Conservation (phyloP, 2,329 filamentous ascomycete species). For the Hymenoscyphus fraxineus region DNA sequence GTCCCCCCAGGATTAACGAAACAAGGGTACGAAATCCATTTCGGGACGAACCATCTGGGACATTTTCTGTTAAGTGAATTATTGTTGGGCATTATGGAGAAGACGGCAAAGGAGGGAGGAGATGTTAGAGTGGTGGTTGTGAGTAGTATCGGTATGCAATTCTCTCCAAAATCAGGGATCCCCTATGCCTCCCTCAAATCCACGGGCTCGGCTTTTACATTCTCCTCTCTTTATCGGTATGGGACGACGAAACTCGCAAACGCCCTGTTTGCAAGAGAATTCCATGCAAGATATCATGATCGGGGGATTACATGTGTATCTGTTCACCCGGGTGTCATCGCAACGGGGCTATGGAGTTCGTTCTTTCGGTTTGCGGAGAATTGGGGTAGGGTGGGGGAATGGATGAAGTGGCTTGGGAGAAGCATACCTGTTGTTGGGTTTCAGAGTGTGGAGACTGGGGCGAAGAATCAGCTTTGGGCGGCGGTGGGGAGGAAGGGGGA, state of each 20-base stretch:
- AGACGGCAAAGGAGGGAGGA: conserved; percentile 22
- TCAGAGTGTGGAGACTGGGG: conserved; percentile 35
- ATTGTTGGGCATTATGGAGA: conserved; percentile 36
- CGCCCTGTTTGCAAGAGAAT: conserved; percentile 40
- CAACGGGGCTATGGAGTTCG: conserved; percentile 34
- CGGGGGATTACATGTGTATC: conserved; percentile 34
- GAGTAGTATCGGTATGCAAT: conserved; percentile 16
- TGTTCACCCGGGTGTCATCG: conserved; percentile 41
- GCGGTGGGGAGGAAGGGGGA: conserved; percentile 29
- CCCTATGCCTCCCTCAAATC: conserved; percentile 34
- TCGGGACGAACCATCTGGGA: conserved; percentile 48
- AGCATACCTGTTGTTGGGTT: conserved; percentile 10
- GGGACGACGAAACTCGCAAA: conserved; percentile 47
- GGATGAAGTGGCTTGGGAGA: background rate
- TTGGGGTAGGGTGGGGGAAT: conserved; percentile 7
- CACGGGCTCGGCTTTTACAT: conserved; percentile 15
- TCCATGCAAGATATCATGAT: conserved; percentile 38
- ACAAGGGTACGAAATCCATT: conserved; percentile 48
- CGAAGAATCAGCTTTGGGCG: conserved; percentile 41
- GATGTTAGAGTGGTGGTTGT: conserved; percentile 25
- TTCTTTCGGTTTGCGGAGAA: conserved; percentile 6
- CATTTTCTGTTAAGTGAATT: conserved; percentile 44
- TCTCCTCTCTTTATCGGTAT: conserved; percentile 37
- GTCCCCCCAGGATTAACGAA: conserved; percentile 37
- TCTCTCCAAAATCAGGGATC: conserved; percentile 24